Evolutionary conservation across 805 yeast species (phyloP), one percentile per base, ranked within the genome.

Genomic region (Wickerhamomyces mucosus): DNA sequence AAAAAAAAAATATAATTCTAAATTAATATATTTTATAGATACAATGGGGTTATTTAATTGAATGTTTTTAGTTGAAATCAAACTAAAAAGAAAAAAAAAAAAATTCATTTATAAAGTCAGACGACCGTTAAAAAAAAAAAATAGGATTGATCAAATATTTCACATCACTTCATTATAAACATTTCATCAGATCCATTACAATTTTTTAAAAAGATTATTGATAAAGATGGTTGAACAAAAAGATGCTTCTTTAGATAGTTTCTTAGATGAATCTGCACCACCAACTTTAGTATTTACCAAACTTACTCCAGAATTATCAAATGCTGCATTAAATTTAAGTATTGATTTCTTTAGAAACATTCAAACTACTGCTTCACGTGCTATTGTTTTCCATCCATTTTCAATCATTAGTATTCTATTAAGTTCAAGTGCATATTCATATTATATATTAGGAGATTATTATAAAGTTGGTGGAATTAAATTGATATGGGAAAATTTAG

Each of bases 271-370:
- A 1, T 58, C 63, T 21, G 66, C 65, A 1, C 68, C 73, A 12
- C 62, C 84, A 9, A 69, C 69, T 2, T 69, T 81, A 23, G 58
- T 53, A 28, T 59, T 72, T 22, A 45, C 69, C 1, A 51, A 55
- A 3, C 58, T 82, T 31, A 60, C 58, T 6, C 88, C 88, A 1
- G 72, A 68, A 19, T 61, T 64, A 25, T 62, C 78, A 1, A 69
- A 71, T 27, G 81, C 81, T 9, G 71, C 78, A 2, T 47, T 77
- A 33, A 75, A 72, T 35, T 54, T 80, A 37, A 72, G 78, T 19
- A 73, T 81, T 35, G 92, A 81, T 50, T 72, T 48, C 42, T 45
- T 39, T 20, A 46, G 54, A 33, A 53, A 48, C 31, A 43, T 42
- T 21, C 50, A 48, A 27, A 37, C 46, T 1, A 17, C 23, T 22